phyloP scores from a whole-genome alignment of 2,329 filamentous ascomycete genomes.

The Coleophoma eucalyptorum region DNA sequence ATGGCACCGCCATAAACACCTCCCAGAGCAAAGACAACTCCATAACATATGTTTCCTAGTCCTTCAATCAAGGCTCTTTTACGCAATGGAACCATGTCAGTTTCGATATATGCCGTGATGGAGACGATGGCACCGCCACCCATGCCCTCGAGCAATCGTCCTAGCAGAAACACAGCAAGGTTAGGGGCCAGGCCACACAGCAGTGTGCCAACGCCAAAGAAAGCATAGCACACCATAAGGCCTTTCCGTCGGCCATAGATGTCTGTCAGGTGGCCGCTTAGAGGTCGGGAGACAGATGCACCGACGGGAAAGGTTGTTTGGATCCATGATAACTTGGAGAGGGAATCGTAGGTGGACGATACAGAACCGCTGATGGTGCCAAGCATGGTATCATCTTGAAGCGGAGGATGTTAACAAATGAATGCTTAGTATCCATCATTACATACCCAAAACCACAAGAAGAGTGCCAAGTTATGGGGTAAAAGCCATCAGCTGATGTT shows the following conservation, averaged over 20 bases:
- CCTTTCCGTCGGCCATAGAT: conserved; percentile 66
- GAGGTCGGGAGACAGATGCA: conserved; percentile 60
- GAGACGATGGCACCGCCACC: conserved; percentile 68
- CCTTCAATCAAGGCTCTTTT: conserved; percentile 71
- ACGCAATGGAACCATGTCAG: conserved; percentile 66
- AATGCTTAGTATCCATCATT: neutral
- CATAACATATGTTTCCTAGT: conserved; percentile 64
- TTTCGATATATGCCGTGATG: conserved; percentile 64
- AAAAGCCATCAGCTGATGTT: too few species aligned
- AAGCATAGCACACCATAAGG: conserved; percentile 55
- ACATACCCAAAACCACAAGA: neutral
- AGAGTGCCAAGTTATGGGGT: neutral
- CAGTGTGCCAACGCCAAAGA: conserved; percentile 61
- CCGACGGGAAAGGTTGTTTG: neutral
- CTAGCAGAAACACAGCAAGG: conserved; percentile 60
- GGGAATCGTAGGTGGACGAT: neutral
- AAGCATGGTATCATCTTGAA: neutral
- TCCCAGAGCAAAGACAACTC: conserved; percentile 59
- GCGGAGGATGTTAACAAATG: neutral
- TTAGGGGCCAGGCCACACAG: conserved; percentile 59
- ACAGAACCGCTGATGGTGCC: neutral
- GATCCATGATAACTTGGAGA: neutral
- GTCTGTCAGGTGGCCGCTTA: conserved; percentile 66
- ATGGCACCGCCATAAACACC: conserved; percentile 66
- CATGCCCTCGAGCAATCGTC: conserved; percentile 46